Evolutionary conservation across 2,329 filamentous ascomycete species (phyloP).

Genomic region (Fusarium sp.): DNA sequence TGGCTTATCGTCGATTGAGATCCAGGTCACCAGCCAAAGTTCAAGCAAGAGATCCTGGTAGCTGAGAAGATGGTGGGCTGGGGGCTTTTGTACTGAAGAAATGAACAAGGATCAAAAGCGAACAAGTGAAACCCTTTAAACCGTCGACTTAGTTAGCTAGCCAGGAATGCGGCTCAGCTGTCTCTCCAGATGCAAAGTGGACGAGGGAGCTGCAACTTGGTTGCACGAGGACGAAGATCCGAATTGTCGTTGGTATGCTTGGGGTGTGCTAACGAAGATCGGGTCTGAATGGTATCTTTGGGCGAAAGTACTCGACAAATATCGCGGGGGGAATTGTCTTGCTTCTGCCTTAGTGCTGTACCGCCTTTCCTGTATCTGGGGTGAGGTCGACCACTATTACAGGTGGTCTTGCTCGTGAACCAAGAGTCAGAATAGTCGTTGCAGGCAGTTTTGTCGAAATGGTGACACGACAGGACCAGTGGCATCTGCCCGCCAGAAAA

Average conservation of each 20-base stretch:
- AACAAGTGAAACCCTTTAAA: conserved; percentile 19
- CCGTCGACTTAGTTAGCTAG: conserved; percentile 24
- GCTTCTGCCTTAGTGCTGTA: conserved; percentile 29
- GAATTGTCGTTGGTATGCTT: conserved; percentile 33
- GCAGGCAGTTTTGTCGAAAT: conserved; percentile 35
- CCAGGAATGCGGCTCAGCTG: conserved; percentile 44
- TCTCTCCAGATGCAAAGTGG: conserved; percentile 24
- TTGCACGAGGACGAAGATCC: conserved; percentile 39
- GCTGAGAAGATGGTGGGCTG: conserved; percentile 37
- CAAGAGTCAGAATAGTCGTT: conserved; percentile 24
- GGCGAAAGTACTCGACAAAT: conserved; percentile 17
- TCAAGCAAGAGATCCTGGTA: conserved; percentile 26
- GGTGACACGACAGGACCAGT: conserved; percentile 39
- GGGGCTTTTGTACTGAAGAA: conserved; percentile 48
- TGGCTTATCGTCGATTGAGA: conserved; percentile 20
- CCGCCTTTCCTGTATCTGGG: conserved; percentile 20
- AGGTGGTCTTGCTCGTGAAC: conserved; percentile 34
- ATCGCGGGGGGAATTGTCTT: conserved; percentile 13
- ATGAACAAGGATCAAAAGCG: conserved; percentile 14
- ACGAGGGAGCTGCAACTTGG: conserved; percentile 33
- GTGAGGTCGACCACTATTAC: conserved; percentile 27
- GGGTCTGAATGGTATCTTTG: conserved; percentile 27
- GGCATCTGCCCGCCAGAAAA: conserved; percentile 23
- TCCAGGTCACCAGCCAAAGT: conserved; percentile 18
- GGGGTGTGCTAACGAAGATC: conserved; percentile 40